Conservation (phyloP, 2,329 filamentous ascomycete genomes). For the Arthroderma sp. region DNA sequence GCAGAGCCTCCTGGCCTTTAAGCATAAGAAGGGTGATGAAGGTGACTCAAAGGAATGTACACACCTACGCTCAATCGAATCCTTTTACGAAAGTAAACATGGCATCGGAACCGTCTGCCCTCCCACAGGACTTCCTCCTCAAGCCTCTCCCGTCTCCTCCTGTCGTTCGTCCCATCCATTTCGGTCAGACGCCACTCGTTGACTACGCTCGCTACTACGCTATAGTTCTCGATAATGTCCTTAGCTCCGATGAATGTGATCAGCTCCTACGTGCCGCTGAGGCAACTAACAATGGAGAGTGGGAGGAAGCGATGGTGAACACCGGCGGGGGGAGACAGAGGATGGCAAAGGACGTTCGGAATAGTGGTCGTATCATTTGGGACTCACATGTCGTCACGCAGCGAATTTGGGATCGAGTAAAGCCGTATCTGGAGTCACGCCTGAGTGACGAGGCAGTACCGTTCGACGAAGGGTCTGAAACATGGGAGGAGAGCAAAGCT, state of each 20-base stretch:
- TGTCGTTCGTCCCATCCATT: slow-evolving; percentile 39
- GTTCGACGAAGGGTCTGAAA: background rate
- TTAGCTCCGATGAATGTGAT: slow-evolving; percentile 51
- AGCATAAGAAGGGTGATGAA: no score
- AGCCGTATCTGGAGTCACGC: slow-evolving; percentile 13
- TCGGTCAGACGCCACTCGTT: slow-evolving; percentile 36
- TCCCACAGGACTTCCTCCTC: background rate
- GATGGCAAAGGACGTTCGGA: slow-evolving; percentile 45
- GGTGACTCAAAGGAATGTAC: no score
- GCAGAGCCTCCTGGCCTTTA: no score
- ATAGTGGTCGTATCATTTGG: slow-evolving; percentile 67
- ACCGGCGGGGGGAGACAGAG: slow-evolving; percentile 49
- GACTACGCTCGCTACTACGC: slow-evolving; percentile 45
- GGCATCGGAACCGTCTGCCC: background rate
- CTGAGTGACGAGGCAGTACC: background rate
- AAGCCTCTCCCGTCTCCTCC: background rate
- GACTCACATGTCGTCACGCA: slow-evolving; percentile 50
- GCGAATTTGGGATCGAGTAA: slow-evolving; percentile 48
- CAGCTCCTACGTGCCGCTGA: slow-evolving; percentile 42
- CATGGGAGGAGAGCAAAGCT: slow-evolving; percentile 29
- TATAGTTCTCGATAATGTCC: slow-evolving; percentile 49
- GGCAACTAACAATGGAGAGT: slow-evolving; percentile 29
- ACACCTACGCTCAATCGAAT: no score
- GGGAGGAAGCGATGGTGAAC: slow-evolving; percentile 59
- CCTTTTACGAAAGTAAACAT: background rate